Base-by-base conservation (phyloP, 208 protist species). In the Crithidia mellificae region DNA sequence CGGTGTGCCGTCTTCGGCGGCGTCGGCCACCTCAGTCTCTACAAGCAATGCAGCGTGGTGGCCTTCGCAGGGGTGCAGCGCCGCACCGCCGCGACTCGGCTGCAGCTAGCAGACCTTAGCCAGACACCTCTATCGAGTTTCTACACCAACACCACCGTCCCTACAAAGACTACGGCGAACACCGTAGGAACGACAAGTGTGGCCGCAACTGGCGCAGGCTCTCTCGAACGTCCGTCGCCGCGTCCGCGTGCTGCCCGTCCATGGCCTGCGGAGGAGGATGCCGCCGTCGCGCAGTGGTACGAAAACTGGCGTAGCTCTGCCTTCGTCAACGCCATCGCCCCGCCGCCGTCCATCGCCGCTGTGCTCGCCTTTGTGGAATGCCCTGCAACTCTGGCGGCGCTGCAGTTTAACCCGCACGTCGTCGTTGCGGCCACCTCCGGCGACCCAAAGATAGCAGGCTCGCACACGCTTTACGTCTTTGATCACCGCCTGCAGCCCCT, bases 1-100 rank as follows among this genome's bases (percentile, higher is more conserved):
- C 68, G 74, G 2, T 77, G 83, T 5, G 51, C 59, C n/a, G 72
- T 93, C 52, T 67, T 72, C 20, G 88, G 88, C n/a, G 88, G 88
- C 7, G 85, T 90, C 6, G 78, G 84, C 6, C 30, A 69, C 29
- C 47, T 93, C 15, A 74, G 73, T 14, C 61, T 90, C 20, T 80
- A 84, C 54, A 77, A 68, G 57, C 84, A 93, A 71, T 78, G 74
- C 68, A 93, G 87, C 57, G 20, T 93, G 3, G 58, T 91, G 20
- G 55, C 80, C 17, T 65, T 84, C 27, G 55, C 75, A 1, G 87
- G 87, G 0, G 80, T 77, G 46, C 70, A 50, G 27, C 54, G 29
- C 34, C 56, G 64, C 61, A 49, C 52, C 36, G 68, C 56, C 8
- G 74, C 74, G 25, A 22, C 68, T 17, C 70, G 72, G 36, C 61